Evolutionary conservation across 106 monocot genomes (phyloP).

Genomic region (Vanilla planifolia): DNA sequence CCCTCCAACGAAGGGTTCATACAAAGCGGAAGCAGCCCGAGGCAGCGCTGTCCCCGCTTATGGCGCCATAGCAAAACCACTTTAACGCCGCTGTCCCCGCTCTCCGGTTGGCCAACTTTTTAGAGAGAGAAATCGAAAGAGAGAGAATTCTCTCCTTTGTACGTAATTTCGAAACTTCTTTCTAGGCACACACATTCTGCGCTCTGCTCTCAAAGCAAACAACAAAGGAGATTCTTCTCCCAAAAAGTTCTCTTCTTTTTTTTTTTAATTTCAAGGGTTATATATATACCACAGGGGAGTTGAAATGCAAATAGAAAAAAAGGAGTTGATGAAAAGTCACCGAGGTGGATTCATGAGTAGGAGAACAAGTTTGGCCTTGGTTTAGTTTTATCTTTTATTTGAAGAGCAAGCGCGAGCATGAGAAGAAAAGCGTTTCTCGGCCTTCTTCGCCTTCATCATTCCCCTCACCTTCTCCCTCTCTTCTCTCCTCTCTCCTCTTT

Average conservation of each 20-base stretch:
- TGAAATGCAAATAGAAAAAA: too few relatives aligned
- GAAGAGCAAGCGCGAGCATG: slow-evolving; percentile 2
- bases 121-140: neutral
- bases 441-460: slow-evolving; percentile 30
- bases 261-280: neutral
- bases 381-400: slow-evolving; percentile 6
- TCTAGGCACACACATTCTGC: slow-evolving; percentile 65
- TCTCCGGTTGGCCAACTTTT: slow-evolving; percentile 7
- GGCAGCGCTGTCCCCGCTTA: slow-evolving; percentile 29
- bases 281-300: too few relatives aligned
- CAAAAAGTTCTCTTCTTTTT: neutral
- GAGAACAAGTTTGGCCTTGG: neutral
- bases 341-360: slow-evolving; percentile 7
- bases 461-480: slow-evolving; percentile 32
- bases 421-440: neutral
- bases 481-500: neutral
- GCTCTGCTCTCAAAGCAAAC: slow-evolving; percentile 39
- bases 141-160: neutral
- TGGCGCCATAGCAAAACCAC: slow-evolving; percentile 37
- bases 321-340: too few relatives aligned
- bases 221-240: slow-evolving; percentile 10
- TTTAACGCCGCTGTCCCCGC: slow-evolving; percentile 59
- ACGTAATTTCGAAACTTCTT: slow-evolving; percentile 31
- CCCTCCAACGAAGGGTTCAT: neutral
- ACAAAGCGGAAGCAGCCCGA: slow-evolving; percentile 18